Base-by-base conservation (phyloP, 495 filamentous ascomycete species). In the Amphirosellinia nigrospora region DNA sequence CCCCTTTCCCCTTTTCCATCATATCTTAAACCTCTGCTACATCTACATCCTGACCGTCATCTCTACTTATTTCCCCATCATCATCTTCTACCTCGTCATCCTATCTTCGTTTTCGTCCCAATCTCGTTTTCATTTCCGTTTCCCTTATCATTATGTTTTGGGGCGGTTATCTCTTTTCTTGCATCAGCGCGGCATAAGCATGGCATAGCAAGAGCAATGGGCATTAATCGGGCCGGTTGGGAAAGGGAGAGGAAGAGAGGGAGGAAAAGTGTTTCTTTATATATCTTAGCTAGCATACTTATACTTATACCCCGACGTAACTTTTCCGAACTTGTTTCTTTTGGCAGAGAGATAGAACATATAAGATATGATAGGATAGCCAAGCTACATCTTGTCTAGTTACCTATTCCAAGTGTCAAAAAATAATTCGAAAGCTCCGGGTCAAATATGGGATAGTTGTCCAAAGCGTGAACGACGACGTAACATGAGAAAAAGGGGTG, bases 181-280 rank as follows among this genome's bases (percentile, higher is more conserved):
- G 55, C 55, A 58, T 58, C 16, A 58, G 55, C 55, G 55, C 13
- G 55, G 55, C 7, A 58, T 4, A 32, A 32, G 55, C 7, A 58
- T 4, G 55, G 55, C 55, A 53, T 30, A 53, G 26, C 30, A 53
- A 53, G 48, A 53, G 23, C 5, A 30, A 30, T 53, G 11, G 48
- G 48, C 48, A 52, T 30, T 28, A 53, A 53, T 53, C 26, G 11
- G 50, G 43, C 8, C 19, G 43, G 43, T 28, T 11, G 11, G 23
- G 26, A n/a, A 28, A 53, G 30, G n/a, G n/a, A n/a, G n/a, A n/a
- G n/a, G n/a, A n/a, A n/a, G n/a, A n/a, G n/a, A n/a, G n/a, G n/a
- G n/a, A 16, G 50, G 11, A 21, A 28, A 50, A 8, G 23, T 21
- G 10, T 52, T 4, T 50, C 23, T 30, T 26, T 15, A 46, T 46